Evolutionary conservation across 352 stramenopile species (phyloP), one percentile per base, ranked within the genome.

Genomic region (Globisporangium emineosum): DNA sequence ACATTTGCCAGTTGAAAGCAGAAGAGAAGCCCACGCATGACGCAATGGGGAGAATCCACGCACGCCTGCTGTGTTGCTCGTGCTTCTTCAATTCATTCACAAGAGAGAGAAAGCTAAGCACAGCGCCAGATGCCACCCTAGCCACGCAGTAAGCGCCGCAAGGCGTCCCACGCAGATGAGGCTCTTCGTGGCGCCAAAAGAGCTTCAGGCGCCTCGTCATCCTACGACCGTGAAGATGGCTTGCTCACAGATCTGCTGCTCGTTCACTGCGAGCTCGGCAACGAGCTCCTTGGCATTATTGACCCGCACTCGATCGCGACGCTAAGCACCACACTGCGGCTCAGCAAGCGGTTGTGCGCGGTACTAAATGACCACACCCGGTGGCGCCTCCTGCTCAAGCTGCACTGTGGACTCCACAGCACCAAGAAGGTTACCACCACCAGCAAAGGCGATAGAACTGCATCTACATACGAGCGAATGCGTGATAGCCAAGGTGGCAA

Each of bases 271-370:
- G 62, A 68, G 19, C 32, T 68, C 32, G 43, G 55, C n/a, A n/a
- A 40, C 32, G 62, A 64, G 32, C n/a, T 68, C n/a, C 49, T 68
- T 54, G 23, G 21, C 25, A 54, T 64, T 47, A 30, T 64, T 32
- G 62, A 64, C 40, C 37, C 62, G 6, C 30, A 45, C 55, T 15
- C 43, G 23, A 54, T 63, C 45, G 45, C 55, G 8, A 13, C 30
- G 40, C 53, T 62, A 17, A 45, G 29, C 40, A 13, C 51, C 2
- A 54, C 33, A 21, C 27, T 67, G 17, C 15, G 43, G 8, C 45
- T 57, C 29, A 60, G 43, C 55, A 51, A 64, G 32, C 21, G 27
- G 5, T 3, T 17, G 42, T 45, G 55, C 23, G 13, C 32, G 1
- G 32, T 68, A 32, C 43, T 68, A 0, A 19, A 59, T 17, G 62